Evolutionary conservation across 176 grass and related monocot genomes (phyloP).

Genomic region (Puya raimondii): DNA sequence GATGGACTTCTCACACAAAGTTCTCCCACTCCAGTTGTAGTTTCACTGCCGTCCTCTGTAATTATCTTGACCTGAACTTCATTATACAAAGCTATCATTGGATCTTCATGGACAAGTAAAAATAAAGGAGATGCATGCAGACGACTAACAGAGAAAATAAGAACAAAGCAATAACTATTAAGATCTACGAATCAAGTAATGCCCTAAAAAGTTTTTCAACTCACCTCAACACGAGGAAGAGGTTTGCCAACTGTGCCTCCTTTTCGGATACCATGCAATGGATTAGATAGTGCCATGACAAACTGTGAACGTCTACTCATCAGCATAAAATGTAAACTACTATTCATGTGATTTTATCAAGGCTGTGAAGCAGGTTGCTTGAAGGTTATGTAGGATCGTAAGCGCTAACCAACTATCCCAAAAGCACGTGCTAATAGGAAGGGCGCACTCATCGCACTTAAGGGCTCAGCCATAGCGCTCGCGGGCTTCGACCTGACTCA

Average conservation of each 20-base stretch:
- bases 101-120: background rate
- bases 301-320: slow-evolving; percentile 46
- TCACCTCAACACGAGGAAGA: slow-evolving; percentile 81
- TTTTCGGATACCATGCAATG: slow-evolving; percentile 71
- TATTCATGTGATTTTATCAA: background rate
- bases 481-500: too few relatives aligned
- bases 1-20: slow-evolving; percentile 94
- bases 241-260: slow-evolving; percentile 82
- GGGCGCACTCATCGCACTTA: too few relatives aligned
- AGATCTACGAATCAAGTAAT: background rate
- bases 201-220: slow-evolving; percentile 11
- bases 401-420: too few relatives aligned
- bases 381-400: too few relatives aligned
- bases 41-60: slow-evolving; percentile 55
- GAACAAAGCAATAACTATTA: background rate
- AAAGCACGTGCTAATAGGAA: too few relatives aligned
- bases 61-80: slow-evolving; percentile 66
- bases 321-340: slow-evolving; percentile 12
- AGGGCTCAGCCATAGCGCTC: too few relatives aligned
- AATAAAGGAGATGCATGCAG: background rate
- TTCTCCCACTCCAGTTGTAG: slow-evolving; percentile 59
- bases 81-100: background rate
- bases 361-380: background rate
- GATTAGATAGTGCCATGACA: slow-evolving; percentile 95
- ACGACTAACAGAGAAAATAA: background rate